Conservation (phyloP, 371 early-diverging fungal species). For the Thermomucor indicae-seudaticae region DNA sequence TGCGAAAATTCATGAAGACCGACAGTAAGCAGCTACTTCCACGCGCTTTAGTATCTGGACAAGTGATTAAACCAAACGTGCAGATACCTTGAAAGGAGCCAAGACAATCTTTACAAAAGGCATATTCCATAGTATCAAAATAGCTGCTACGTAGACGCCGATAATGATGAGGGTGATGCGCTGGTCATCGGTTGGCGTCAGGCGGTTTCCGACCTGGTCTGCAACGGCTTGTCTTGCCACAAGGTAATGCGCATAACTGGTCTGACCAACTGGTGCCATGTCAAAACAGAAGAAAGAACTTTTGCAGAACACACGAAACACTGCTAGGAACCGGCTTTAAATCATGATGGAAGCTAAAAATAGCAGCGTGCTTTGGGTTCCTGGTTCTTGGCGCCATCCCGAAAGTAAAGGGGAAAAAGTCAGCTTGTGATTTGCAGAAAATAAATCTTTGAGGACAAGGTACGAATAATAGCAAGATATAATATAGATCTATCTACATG, state of each 20-base stretch:
- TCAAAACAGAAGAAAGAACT: background rate
- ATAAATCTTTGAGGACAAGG: too few species aligned
- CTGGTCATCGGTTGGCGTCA: conserved; percentile 68
- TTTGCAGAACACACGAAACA: too few species aligned
- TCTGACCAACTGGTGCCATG: conserved; percentile 29
- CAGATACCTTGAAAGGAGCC: conserved; percentile 84
- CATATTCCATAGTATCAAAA: conserved; percentile 83
- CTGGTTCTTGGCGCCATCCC: too few species aligned
- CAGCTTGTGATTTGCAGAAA: too few species aligned
- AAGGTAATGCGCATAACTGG: conserved; percentile 32
- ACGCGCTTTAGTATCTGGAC: too few species aligned
- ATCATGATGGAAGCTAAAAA: too few species aligned
- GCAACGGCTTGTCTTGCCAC: conserved; percentile 39
- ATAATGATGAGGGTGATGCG: conserved; percentile 64
- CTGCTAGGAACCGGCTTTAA: too few species aligned
- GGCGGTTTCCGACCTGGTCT: conserved; percentile 21
- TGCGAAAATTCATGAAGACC: conserved; percentile 84
- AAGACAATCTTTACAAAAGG: conserved; percentile 77
- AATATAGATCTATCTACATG: too few species aligned
- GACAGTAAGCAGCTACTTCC: conserved; percentile 75
- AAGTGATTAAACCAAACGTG: too few species aligned
- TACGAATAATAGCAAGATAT: too few species aligned
- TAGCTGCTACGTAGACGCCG: conserved; percentile 66
- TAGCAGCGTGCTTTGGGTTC: too few species aligned
- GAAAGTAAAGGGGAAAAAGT: too few species aligned